These are phyloP conservation scores for Oryza officinalis DNA, from an alignment of 176 grass and related monocot species.

Conservation along the genomic window DNA sequence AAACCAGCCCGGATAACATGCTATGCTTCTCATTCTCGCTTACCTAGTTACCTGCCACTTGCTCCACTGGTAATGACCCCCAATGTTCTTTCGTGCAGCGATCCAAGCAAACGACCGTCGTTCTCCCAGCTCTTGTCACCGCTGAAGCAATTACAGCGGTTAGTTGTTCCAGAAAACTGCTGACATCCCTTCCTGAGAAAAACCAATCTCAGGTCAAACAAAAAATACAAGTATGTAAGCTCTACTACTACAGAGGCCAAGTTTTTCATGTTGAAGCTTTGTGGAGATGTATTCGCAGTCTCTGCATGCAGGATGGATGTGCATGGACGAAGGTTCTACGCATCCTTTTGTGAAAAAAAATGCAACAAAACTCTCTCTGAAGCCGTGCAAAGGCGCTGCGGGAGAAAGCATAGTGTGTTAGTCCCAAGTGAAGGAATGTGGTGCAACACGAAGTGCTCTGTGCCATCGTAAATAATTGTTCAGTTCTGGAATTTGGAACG, in stretches of 20 bases:
- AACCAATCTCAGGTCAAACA: slow-evolving; percentile 9
- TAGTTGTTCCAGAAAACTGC: slow-evolving; percentile 51
- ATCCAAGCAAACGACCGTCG: slow-evolving; percentile 79
- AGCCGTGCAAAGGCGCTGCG: slow-evolving; percentile 48
- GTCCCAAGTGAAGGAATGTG: slow-evolving; percentile 52
- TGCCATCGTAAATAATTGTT: slow-evolving; percentile 72
- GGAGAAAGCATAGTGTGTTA: slow-evolving; percentile 49
- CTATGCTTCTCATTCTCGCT: background rate
- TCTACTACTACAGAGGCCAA: slow-evolving; percentile 28
- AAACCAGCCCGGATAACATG: slow-evolving; percentile 2
- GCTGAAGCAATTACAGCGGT: slow-evolving; percentile 71
- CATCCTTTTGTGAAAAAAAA: slow-evolving; percentile 46
- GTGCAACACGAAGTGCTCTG: slow-evolving; percentile 51
- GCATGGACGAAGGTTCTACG: slow-evolving; percentile 52
- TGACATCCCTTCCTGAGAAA: slow-evolving; percentile 40
- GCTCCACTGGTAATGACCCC: background rate
- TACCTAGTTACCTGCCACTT: background rate
- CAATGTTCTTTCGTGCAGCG: slow-evolving; percentile 54
- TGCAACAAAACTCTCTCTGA: slow-evolving; percentile 30
- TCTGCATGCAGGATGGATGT: slow-evolving; percentile 43
- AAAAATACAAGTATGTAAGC: slow-evolving; percentile 36
- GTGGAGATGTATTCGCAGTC: slow-evolving; percentile 46
- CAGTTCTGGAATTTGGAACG: slow-evolving; percentile 37
- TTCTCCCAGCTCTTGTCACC: slow-evolving; percentile 81
- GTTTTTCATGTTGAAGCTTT: slow-evolving; percentile 40